These are phyloP conservation scores for Nakaseomyces uthaithaninus DNA, from an alignment of 1,139 yeast genomes.

Conservation along the genomic window DNA sequence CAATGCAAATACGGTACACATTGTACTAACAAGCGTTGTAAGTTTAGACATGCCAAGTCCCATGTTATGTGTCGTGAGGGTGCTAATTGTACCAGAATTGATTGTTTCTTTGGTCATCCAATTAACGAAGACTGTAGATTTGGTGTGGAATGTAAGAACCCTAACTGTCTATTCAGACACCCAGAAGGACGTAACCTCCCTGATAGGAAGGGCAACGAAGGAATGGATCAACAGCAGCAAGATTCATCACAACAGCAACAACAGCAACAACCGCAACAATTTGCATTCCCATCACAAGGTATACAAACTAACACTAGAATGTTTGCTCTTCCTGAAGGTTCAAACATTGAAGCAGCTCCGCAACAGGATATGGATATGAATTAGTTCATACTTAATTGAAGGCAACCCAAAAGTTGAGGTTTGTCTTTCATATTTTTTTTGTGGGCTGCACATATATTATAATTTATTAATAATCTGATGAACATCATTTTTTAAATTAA, in stretches of 20 bases:
- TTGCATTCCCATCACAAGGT: conserved; percentile 9
- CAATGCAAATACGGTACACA: conserved; percentile 71
- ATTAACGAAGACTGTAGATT: conserved; percentile 70
- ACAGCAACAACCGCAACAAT: conserved; percentile 10
- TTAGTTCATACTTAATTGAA: neutral
- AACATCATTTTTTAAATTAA: conserved; percentile 11
- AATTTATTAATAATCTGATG: neutral
- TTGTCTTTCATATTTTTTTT: neutral
- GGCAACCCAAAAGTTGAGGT: neutral
- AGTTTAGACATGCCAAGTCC: conserved; percentile 75
- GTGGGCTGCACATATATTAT: conserved; percentile 4
- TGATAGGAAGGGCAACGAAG: conserved; percentile 12
- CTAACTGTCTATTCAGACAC: conserved; percentile 63
- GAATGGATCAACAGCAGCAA: conserved; percentile 1
- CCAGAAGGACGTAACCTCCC: conserved; percentile 57
- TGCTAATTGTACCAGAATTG: conserved; percentile 62
- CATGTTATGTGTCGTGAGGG: conserved; percentile 76
- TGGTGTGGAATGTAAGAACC: conserved; percentile 64
- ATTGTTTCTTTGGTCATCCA: conserved; percentile 79
- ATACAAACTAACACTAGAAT: conserved; percentile 45
- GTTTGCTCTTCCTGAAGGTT: conserved; percentile 70
- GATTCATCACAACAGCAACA: conserved; percentile 7
- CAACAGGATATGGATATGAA: conserved; percentile 30
- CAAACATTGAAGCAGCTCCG: conserved; percentile 59
- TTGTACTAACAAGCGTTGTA: conserved; percentile 73